Base-by-base conservation (phyloP, 2,329 filamentous ascomycete species). In the Neoarthrinium moseri region DNA sequence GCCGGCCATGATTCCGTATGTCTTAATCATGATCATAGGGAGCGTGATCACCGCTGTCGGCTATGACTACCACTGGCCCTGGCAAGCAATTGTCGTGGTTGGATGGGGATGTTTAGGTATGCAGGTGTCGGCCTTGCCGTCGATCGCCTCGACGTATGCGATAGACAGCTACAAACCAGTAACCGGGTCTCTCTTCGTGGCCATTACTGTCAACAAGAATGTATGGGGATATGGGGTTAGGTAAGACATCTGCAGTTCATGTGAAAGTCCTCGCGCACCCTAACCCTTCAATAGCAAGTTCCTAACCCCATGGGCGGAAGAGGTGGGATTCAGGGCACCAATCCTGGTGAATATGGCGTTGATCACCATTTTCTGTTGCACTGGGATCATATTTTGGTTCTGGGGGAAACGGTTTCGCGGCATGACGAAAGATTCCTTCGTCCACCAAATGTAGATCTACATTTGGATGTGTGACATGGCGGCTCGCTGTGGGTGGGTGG, bases 151-250 rank as follows among this genome's bases (percentile, higher is more conserved):
- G 26, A 81, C 69, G 3, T 84, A 84, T 55, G 78, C 80, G 0
- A 74, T 85, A 13, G 82, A 86, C 58, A 77, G 72, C 46, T 85
- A 86, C 62, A 85, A 84, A 63, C 81, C 82, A 0, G 77, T 84
- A 2, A 74, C 81, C 0, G 81, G 81, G 3, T 73, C 69, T 3
- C 61, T 83, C 24, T 79, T 83, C 56, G 78, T 83, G 1, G 68
- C 73, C 5, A 74, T 81, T 52, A 83, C 79, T 0, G 77, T 83
- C 54, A 56, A 61, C 56, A 52, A 57, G 43, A 62, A 60, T 34
- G 43, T 62, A 4, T 62, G 56, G 58, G 59, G 59, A 5, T 61
- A 61, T 36, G 58, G 59, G 3, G 47, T 62, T 13, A 47, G 49
- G 46, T 51, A 45, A 21, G 50, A 45, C 13, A 35, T 2, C 6